Evolutionary conservation across 805 yeast genomes (phyloP).

Genomic region (Spathaspora boniae): DNA sequence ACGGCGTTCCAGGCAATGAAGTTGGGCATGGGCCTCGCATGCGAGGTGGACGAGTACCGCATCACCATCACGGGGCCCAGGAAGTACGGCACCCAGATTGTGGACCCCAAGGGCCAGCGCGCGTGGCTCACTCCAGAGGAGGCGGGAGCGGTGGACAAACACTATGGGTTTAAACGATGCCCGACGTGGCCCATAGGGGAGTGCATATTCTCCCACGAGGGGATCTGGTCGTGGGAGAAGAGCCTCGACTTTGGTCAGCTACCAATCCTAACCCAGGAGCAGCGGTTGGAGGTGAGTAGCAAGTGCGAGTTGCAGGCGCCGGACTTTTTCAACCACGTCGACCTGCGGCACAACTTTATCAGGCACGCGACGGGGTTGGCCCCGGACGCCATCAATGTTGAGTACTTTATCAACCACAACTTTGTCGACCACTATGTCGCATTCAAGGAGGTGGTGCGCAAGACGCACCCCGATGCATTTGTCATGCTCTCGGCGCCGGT

Average conservation of each 20-base stretch:
- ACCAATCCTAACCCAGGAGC: conserved; percentile 23
- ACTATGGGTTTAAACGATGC: conserved; percentile 69
- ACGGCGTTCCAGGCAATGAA: conserved; percentile 70
- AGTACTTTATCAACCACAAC: conserved; percentile 58
- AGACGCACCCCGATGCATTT: conserved; percentile 42
- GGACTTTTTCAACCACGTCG: conserved; percentile 32
- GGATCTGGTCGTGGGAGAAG: conserved; percentile 61
- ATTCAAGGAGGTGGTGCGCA: conserved; percentile 49
- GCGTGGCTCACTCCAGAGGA: conserved; percentile 66
- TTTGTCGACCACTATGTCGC: conserved; percentile 60
- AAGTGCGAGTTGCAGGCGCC: conserved; percentile 28
- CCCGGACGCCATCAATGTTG: conserved; percentile 37
- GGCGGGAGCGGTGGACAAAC: conserved; percentile 43
- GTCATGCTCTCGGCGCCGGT: conserved; percentile 81
- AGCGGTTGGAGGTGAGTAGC: conserved; percentile 19
- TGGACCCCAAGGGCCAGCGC: conserved; percentile 63
- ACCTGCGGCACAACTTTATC: conserved; percentile 23
- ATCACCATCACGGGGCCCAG: conserved; percentile 77
- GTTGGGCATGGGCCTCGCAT: conserved; percentile 74
- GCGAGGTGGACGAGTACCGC: conserved; percentile 64
- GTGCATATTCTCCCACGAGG: conserved; percentile 79
- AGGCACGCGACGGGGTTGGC: conserved; percentile 9
- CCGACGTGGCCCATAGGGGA: conserved; percentile 64
- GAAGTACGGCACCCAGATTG: conserved; percentile 49
- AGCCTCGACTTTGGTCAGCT: conserved; percentile 19